phyloP scores from a whole-genome alignment of 257 asterid genomes.

The Echites panduratus region DNA sequence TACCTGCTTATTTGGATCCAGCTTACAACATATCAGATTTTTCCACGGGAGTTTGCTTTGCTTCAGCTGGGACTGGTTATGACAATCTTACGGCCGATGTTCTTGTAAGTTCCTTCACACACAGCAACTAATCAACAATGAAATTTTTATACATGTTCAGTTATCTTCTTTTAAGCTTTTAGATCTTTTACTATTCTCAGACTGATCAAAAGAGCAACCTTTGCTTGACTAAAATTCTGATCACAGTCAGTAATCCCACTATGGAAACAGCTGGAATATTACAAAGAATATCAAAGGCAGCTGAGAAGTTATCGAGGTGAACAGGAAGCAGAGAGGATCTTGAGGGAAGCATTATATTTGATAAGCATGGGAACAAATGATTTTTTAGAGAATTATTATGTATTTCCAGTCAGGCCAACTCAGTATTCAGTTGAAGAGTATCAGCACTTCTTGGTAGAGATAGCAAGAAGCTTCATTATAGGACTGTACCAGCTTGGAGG shows the following conservation, averaged over 20 bases:
- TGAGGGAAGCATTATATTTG: constrained; percentile 52
- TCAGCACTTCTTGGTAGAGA: constrained; percentile 43
- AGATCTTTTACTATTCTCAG: background rate
- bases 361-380: constrained; percentile 83
- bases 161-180: background rate
- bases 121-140: background rate
- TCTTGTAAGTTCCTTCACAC: constrained; percentile 38
- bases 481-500: constrained; percentile 62
- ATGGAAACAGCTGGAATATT: constrained; percentile 69
- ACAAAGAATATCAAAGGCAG: constrained; percentile 58
- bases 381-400: constrained; percentile 65
- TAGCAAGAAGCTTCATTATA: constrained; percentile 44
- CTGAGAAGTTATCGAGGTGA: constrained; percentile 54
- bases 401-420: constrained; percentile 35
- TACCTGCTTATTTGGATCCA: constrained; percentile 88
- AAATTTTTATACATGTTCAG: background rate
- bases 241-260: constrained; percentile 74
- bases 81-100: constrained; percentile 78
- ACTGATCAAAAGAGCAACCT: background rate
- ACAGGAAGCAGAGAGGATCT: constrained; percentile 35
- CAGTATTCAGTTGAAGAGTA: constrained; percentile 50
- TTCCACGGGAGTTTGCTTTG: constrained; percentile 74
- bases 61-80: constrained; percentile 90
- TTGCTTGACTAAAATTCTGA: background rate
- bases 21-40: constrained; percentile 61